A percentile compares a stretch with the other conserved stretches of the same genome.
Conservation (phyloP, 305 asterid species). For the Fraxinus sp. region DNA sequence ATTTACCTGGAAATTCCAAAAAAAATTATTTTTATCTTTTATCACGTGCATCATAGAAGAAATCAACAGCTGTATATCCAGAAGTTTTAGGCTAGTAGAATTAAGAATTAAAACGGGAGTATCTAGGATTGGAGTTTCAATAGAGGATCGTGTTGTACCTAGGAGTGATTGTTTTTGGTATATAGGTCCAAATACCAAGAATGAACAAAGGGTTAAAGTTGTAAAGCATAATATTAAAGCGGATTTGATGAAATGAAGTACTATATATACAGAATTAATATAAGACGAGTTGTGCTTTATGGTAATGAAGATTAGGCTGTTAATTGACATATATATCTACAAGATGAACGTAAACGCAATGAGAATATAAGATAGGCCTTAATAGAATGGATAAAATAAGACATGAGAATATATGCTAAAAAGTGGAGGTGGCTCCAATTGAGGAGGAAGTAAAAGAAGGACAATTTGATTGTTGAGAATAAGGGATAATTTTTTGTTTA, state of each 20-base stretch:
- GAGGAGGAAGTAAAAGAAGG: background rate
- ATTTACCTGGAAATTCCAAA: conserved; percentile 45
- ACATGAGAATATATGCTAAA: background rate
- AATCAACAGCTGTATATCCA: background rate
- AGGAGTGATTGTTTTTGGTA: background rate
- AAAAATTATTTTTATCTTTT: background rate
- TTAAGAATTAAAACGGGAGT: background rate
- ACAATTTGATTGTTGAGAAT: background rate
- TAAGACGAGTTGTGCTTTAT: background rate
- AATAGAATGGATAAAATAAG: background rate
- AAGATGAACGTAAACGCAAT: background rate
- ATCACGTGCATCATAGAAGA: background rate
- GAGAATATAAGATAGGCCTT: background rate
- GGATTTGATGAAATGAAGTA: background rate
- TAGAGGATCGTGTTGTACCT: background rate
- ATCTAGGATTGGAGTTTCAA: background rate
- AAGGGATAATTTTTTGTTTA: background rate
- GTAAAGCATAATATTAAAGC: background rate
- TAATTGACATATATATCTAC: background rate
- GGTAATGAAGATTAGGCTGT: background rate
- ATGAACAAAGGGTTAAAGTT: background rate
- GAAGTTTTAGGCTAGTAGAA: background rate
- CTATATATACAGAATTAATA: background rate
- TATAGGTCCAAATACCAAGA: background rate
- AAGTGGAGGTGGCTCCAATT: background rate